Evolutionary conservation across 1,284 basidiomycete species (phyloP), one percentile per base, ranked within the genome.

Genomic region (Trichosporon inkin): DNA sequence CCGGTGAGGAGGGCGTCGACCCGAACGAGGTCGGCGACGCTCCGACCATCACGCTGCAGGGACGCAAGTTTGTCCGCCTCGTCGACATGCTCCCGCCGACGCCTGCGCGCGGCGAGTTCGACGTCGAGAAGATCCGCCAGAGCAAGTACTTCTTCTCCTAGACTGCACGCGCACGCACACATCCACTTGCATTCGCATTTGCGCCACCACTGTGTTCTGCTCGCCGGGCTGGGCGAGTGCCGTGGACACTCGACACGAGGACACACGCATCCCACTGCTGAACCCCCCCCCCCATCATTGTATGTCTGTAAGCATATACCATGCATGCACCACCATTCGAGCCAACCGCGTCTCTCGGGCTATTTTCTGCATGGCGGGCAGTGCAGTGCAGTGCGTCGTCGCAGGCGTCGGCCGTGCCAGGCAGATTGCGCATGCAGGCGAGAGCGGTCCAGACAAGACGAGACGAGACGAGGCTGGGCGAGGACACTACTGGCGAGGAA

Each of bases 71-170:
- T 74, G 84, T 95, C 62, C 82, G 86, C 64, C 79, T 99, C 38
- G 79, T 81, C 32, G 88, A 90, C 67, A 70, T 95, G 64, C 76
- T 99, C 14, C 94, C 94, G 0, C 85, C 87, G 0, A 79, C 94
- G 20, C 95, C 95, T 0, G 77, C 85, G 73, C 91, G 92, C 80
- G 96, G 95, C 61, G 81, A 83, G 59, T 98, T 99, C 75, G 85
- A 93, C 69, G 92, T 99, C 62, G 82, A 85, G 71, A 84, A 83
- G 64, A 94, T 98, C 79, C 87, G 88, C 73, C 78, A 85, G 53
- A 90, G 88, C 41, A 81, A 83, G 51, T 97, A 96, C 78, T 97
- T 97, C 84, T 96, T 95, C 82, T 78, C 76, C 35, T 79, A 71
- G 28, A 32, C n/a, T n/a, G n/a, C n/a, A n/a, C n/a, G n/a, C n/a